A percentile compares a stretch with the other conserved stretches of the same genome.
phyloP scores from a whole-genome alignment of 2,329 filamentous ascomycete genomes.

The Fusarium albosuccineum region DNA sequence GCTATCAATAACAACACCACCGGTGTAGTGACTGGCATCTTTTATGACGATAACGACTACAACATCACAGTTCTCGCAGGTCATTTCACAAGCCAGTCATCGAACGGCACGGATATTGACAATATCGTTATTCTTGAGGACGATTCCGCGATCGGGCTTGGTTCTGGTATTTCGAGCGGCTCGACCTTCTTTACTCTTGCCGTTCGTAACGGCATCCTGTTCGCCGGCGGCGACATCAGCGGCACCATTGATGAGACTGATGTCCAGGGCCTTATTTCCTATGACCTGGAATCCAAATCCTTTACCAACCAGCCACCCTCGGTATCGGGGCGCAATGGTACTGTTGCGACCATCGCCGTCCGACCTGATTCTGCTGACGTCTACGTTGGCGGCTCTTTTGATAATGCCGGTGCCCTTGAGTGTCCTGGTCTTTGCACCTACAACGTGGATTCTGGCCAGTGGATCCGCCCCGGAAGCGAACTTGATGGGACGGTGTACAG shows the following conservation, averaged over 20 bases:
- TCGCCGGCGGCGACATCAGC: conserved; percentile 83
- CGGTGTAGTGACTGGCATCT: conserved; percentile 83
- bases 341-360: conserved; percentile 81
- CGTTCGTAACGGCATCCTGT: conserved; percentile 76
- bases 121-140: conserved; percentile 89
- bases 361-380: conserved; percentile 79
- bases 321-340: conserved; percentile 76
- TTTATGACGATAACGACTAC: conserved; percentile 75
- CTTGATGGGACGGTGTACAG: conserved; percentile 77
- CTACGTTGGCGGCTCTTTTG: conserved; percentile 88
- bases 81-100: conserved; percentile 80
- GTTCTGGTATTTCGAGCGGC: conserved; percentile 73
- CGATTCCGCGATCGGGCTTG: conserved; percentile 79
- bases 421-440: conserved; percentile 88
- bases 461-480: conserved; percentile 82
- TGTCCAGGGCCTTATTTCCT: conserved; percentile 82
- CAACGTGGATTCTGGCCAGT: conserved; percentile 77
- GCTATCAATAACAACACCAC: conserved; percentile 59
- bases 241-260: conserved; percentile 74
- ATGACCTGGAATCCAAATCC: conserved; percentile 75
- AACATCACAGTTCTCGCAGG: conserved; percentile 92
- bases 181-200: conserved; percentile 83
- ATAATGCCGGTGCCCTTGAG: conserved; percentile 83
- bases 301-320: conserved; percentile 81
- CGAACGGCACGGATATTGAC: conserved; percentile 77